Base-by-base conservation (phyloP, 2,329 filamentous ascomycete genomes). In the Graphium sp. region DNA sequence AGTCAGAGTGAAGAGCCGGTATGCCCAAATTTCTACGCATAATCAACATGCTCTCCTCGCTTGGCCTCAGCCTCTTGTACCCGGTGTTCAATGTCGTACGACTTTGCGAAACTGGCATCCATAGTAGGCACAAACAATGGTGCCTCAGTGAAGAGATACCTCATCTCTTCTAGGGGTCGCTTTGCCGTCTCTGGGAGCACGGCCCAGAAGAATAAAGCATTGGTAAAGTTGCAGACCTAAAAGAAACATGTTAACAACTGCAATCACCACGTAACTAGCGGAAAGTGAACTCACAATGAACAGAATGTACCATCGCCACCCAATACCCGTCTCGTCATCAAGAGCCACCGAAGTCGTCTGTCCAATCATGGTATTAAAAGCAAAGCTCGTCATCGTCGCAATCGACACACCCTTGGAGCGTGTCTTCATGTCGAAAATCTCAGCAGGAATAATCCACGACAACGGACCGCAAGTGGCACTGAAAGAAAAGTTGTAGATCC, bases 401-500 rank as follows among this genome's bases (percentile, higher is more conserved):
- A 83, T 70, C 2, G 73, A 74, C 2, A 84, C 77, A 39, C 76
- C 78, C 54, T 81, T 81, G 30, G 70, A 62, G 22, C 79, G 65
- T 1, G 77, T 84, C 35, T 73, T 67, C 3, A 74, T 84, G 48
- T 84, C 78, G 50, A 84, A 84, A 22, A 82, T 75, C 44, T 82
- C 76, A 28, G 76, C 72, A 0, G 67, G 68, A 34, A 74, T 70
- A 38, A 66, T 65, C 62, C 50, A 64, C 1, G 47, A 51, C 2
- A 83, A 51, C 0, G 78, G 76, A 14, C 78, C 78, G 34, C 74
- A 79, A 3, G 74, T 76, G 19, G 64, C 62, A 4, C 64, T 74
- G 58, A 82, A 84, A 23, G 62, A 74, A 54, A 83, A 77, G 52
- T 85, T 84, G 60, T 81, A 85, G 2, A 80, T 46, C 79, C 79